Conservation (phyloP, 1,284 basidiomycete genomes). For the Amylostereum chailletii region DNA sequence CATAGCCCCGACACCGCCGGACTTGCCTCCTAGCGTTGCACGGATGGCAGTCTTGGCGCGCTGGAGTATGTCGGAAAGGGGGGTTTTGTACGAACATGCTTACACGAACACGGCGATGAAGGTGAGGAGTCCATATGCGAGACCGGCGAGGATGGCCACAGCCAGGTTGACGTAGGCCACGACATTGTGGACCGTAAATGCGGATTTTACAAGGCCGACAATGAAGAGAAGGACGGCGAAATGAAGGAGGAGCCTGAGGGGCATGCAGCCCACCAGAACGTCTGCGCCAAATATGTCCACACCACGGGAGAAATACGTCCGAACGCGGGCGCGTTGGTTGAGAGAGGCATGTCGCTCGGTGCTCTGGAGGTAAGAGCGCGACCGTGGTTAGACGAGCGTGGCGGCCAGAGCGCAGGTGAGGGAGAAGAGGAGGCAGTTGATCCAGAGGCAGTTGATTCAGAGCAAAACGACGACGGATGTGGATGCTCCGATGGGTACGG, state of each 20-base stretch:
- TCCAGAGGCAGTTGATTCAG: background rate
- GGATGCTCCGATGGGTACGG: background rate
- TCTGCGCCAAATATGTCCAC: too few species aligned
- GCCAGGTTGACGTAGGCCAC: background rate
- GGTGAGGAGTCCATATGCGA: background rate
- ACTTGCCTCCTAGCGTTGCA: too few species aligned
- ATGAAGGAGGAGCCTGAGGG: background rate
- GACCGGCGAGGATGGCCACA: background rate
- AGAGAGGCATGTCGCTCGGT: background rate
- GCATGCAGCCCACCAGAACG: background rate
- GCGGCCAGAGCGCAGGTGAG: too few species aligned
- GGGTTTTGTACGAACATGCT: too few species aligned
- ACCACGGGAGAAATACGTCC: background rate
- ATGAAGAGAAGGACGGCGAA: too few species aligned
- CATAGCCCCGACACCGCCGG: too few species aligned
- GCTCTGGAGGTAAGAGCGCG: background rate
- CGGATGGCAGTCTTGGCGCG: too few species aligned
- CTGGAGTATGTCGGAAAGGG: too few species aligned
- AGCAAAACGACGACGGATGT: background rate
- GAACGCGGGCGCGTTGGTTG: conserved; percentile 1
- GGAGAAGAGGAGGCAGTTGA: too few species aligned
- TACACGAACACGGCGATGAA: background rate
- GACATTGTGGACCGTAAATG: too few species aligned
- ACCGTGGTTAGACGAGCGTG: too few species aligned
- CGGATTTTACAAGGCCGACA: too few species aligned